Evolutionary conservation across 257 asterid species (phyloP), one percentile per base, ranked within the genome.

Genomic region (Asclepias syriaca): DNA sequence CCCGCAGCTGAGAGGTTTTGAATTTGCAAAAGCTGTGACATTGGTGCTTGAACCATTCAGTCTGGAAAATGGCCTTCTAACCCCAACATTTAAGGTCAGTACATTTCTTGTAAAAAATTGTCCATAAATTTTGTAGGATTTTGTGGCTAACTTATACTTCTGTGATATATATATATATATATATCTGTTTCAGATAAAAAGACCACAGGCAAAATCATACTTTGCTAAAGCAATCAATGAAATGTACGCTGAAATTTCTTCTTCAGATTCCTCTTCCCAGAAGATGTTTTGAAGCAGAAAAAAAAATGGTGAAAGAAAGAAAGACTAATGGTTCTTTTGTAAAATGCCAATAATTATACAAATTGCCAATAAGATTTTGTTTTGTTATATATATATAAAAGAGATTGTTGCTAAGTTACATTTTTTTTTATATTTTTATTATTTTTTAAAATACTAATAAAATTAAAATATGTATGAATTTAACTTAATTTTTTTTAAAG

Each of bases 1-100:
- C 11, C n/a, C 65, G 69, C 96, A 89, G 97, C 79, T 91, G 70
- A 78, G 88, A 69, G 97, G 97, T n/a, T 91, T 91, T 22, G 95
- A 91, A 77, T 87, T 76, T 70, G 96, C 85, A 58, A 91, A 89
- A 82, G 86, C 88, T 9, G 86, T 87, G 34, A 83, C 95, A 29
- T 81, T 91, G 70, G 88, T 86, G 69, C 82, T 73, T 0, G 92
- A 91, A 39, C 95, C 97, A 15, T 87, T 91, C 74, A 69, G 88
- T 2, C 15, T 82, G 70, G 97, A 89, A 81, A 91, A 87, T 24
- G 88, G 90, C 68, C 78, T 91, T 76, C 85, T 91, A 51, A 91
- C 97, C 53, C 97, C 97, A 19, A 91, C 97, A 9, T 85, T 85
- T 66, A 91, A 91, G 96, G 96, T 80, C 75, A 72, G 63, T 21